A percentile compares a stretch with the other conserved stretches of the same genome.
These are phyloP conservation scores for Craspedostauros australis DNA, from an alignment of 108 stramenopile genomes.

Conservation along the genomic window DNA sequence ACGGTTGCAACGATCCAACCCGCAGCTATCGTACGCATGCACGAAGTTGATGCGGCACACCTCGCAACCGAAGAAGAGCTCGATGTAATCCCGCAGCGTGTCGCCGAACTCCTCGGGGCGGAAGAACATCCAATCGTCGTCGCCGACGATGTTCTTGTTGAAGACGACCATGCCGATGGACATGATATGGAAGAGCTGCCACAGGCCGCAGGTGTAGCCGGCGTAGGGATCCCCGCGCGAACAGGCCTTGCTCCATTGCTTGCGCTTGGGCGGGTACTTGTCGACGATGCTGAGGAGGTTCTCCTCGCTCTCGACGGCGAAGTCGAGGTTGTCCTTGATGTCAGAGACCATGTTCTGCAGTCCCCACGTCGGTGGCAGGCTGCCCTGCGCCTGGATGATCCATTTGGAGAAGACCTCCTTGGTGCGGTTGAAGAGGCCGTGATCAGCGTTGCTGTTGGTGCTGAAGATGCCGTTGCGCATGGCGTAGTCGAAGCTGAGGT, in stretches of 20 bases:
- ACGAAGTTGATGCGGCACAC: conserved; percentile 75
- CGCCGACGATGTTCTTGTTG: conserved; percentile 27
- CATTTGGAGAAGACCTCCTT: conserved; percentile 36
- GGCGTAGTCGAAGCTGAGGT: conserved; percentile 61
- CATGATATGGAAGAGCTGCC: conserved; percentile 80
- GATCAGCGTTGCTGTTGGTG: conserved; percentile 28
- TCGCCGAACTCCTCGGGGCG: conserved; percentile 17
- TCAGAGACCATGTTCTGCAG: conserved; percentile 31
- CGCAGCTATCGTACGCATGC: conserved; percentile 58
- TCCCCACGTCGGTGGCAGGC: conserved; percentile 54
- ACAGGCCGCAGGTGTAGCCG: conserved; percentile 84
- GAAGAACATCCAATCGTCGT: conserved; percentile 3
- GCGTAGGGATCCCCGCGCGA: conserved; percentile 18
- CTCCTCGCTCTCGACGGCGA: conserved; percentile 28
- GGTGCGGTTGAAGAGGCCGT: conserved; percentile 26
- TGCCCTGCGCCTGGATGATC: conserved; percentile 38
- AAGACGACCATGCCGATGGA: conserved; percentile 72
- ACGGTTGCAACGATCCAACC: conserved; percentile 64
- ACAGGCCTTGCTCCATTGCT: conserved; percentile 39
- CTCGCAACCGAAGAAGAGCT: conserved; percentile 77
- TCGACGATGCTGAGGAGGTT: conserved; percentile 33
- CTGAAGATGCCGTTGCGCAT: conserved; percentile 60
- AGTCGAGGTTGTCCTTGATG: conserved; percentile 42
- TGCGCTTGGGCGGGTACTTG: conserved; percentile 11
- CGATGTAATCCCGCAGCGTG: conserved; percentile 41